Evolutionary conservation across 129 eudicot species (phyloP).

Genomic region (Helianthus tuberosus): DNA sequence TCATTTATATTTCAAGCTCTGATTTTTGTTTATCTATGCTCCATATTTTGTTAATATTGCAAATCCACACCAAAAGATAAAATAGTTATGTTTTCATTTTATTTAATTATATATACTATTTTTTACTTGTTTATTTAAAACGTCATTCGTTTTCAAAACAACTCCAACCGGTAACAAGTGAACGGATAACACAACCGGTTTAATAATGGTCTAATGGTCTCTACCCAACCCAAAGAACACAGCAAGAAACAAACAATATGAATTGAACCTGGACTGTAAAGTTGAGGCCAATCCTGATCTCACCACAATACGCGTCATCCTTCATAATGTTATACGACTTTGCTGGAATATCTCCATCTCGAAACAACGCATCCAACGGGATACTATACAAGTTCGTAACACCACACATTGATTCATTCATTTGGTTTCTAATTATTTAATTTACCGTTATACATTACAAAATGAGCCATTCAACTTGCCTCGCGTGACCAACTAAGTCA

Average conservation of each 20-base stretch:
- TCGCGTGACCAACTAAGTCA: slow-evolving; percentile 75
- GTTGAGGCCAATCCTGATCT: slow-evolving; percentile 67
- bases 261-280: slow-evolving; percentile 54
- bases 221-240: background rate
- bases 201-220: too few relatives aligned
- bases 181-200: too few relatives aligned
- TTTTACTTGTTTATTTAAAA: too few relatives aligned
- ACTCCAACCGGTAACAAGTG: too few relatives aligned
- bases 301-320: slow-evolving; percentile 61
- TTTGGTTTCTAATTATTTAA: background rate
- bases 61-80: too few relatives aligned
- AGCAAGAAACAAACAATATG: slow-evolving; percentile 2
- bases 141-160: too few relatives aligned
- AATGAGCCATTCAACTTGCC: slow-evolving; percentile 42
- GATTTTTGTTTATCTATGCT: too few relatives aligned
- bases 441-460: background rate
- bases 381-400: slow-evolving; percentile 41
- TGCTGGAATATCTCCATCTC: slow-evolving; percentile 50
- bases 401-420: background rate
- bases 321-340: slow-evolving; percentile 63
- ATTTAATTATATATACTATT: too few relatives aligned
- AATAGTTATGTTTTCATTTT: too few relatives aligned
- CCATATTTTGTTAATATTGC: too few relatives aligned
- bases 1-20: too few relatives aligned
- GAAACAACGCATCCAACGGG: slow-evolving; percentile 53